Base-by-base conservation (phyloP, 345 rosid genomes). In the Geranium rotundifolium region DNA sequence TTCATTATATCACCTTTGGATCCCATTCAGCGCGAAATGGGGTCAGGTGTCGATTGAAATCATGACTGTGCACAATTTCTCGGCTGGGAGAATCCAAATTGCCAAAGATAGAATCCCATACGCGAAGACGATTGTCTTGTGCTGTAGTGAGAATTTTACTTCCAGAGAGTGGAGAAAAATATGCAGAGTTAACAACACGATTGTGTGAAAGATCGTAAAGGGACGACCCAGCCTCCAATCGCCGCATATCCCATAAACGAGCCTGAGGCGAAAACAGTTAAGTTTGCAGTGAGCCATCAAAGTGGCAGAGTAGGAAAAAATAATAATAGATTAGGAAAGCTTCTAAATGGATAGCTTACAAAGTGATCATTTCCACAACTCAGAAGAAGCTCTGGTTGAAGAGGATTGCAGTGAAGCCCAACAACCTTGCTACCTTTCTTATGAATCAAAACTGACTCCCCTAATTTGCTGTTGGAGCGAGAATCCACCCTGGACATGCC, bases 21-120 rank as follows among this genome's bases (percentile, higher is more conserved):
- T 93, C 99, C 99, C 99, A 93, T 73, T 92, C 99, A 77, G 91
- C 99, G 67, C 88, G 84, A 63, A 90, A 93, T 29, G 97, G 95
- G 19, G 97, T 93, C 65, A 88, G 81, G 72, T 93, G 90, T 58
- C 96, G 79, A 78, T 86, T 93, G 63, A 90, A 93, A 76, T 93
- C 99, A 77, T 93, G 96, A 70, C 99, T 93, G 73, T 93, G 97
- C 46, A 93, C 97, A 58, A 93, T 93, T 80, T 93, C 99, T 70
- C 97, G 80, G 79, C 90, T 90, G n/a, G 97, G 96, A 7, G 66
- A 66, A 17, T 85, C 97, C 82, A 90, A 69, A 71, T 83, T 69
- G 5, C 97, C 90, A 54, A 82, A 90, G 69, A 93, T 82, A 18
- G 90, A 93, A 75, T 93, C 99, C 97, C 97, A 93, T 62, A 90